phyloP scores from a whole-genome alignment of 1,284 basidiomycete genomes.

The Baeospora myosura region DNA sequence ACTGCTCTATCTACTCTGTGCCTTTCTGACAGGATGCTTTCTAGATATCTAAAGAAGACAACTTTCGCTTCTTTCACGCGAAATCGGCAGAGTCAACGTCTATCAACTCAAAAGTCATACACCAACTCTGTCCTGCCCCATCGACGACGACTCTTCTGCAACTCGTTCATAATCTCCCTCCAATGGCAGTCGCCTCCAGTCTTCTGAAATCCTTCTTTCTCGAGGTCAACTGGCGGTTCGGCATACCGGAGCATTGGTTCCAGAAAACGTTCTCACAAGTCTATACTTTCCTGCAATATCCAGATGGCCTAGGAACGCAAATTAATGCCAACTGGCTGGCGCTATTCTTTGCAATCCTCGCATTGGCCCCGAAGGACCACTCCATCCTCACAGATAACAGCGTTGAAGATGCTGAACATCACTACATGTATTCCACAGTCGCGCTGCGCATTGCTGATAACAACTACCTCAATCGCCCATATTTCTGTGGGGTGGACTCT shows the following conservation, averaged over 20 bases:
- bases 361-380: slow-evolving; percentile 26
- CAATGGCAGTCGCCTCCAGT: slow-evolving; percentile 23
- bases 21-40: not conserved
- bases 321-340: slow-evolving; percentile 45
- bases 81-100: slow-evolving; percentile 27
- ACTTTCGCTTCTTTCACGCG: slow-evolving; percentile 28
- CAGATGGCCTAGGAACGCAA: slow-evolving; percentile 23
- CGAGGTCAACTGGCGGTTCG: slow-evolving; percentile 43
- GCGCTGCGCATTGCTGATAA: slow-evolving; percentile 41
- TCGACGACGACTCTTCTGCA: slow-evolving; percentile 27
- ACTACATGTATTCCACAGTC: slow-evolving; percentile 36
- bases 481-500: slow-evolving; percentile 28
- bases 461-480: slow-evolving; percentile 32
- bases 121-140: slow-evolving; percentile 20
- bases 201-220: slow-evolving; percentile 36
- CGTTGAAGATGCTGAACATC: slow-evolving; percentile 24
- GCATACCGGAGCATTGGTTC: slow-evolving; percentile 44
- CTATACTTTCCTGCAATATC: slow-evolving; percentile 34
- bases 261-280: slow-evolving; percentile 31
- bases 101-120: slow-evolving; percentile 18
- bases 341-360: slow-evolving; percentile 41
- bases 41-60: slow-evolving; percentile 26
- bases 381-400: slow-evolving; percentile 12
- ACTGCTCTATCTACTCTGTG: not conserved
- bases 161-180: slow-evolving; percentile 32